Evolutionary conservation across 805 yeast species (phyloP).

Genomic region (Saccharomycopsis sp.): DNA sequence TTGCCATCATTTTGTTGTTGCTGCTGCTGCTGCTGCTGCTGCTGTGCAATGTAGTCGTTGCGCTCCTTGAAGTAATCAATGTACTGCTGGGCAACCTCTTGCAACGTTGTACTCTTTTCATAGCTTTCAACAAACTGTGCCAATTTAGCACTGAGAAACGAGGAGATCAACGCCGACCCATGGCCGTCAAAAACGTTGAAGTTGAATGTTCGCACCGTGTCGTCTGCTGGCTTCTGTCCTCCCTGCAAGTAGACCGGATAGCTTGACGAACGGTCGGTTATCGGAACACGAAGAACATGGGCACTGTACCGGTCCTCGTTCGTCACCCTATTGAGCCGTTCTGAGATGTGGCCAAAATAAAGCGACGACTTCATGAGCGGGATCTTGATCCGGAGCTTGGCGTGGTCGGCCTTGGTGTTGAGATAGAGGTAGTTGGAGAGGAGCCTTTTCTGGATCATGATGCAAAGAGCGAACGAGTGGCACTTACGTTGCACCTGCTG

Average conservation of each 20-base stretch:
- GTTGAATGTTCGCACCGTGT: slow-evolving; percentile 41
- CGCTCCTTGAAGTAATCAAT: slow-evolving; percentile 40
- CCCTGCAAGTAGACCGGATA: neutral
- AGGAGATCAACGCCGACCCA: slow-evolving; percentile 75
- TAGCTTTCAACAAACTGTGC: slow-evolving; percentile 43
- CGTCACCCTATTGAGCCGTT: slow-evolving; percentile 63
- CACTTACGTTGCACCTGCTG: too few relatives aligned
- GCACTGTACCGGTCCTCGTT: slow-evolving; percentile 81
- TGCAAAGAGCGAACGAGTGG: too few relatives aligned
- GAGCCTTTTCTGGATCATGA: too few relatives aligned
- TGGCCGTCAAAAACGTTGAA: slow-evolving; percentile 89
- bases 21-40: too few relatives aligned
- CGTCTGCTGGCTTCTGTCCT: too few relatives aligned
- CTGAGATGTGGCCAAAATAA: slow-evolving; percentile 67
- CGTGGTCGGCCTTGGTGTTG: too few relatives aligned
- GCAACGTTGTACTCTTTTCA: slow-evolving; percentile 24
- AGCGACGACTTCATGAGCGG: slow-evolving; percentile 48
- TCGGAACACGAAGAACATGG: slow-evolving; percentile 21
- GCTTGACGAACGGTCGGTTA: too few relatives aligned
- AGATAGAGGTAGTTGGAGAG: too few relatives aligned
- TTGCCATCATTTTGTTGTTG: neutral
- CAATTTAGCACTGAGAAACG: slow-evolving; percentile 46
- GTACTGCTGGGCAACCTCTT: slow-evolving; percentile 46
- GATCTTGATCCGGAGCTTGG: slow-evolving; percentile 24
- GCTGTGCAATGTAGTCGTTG: neutral